A percentile compares a stretch with the other conserved stretches of the same genome.
phyloP scores from a whole-genome alignment of 306 rosid genomes.

The Cyamopsis tetragonoloba region DNA sequence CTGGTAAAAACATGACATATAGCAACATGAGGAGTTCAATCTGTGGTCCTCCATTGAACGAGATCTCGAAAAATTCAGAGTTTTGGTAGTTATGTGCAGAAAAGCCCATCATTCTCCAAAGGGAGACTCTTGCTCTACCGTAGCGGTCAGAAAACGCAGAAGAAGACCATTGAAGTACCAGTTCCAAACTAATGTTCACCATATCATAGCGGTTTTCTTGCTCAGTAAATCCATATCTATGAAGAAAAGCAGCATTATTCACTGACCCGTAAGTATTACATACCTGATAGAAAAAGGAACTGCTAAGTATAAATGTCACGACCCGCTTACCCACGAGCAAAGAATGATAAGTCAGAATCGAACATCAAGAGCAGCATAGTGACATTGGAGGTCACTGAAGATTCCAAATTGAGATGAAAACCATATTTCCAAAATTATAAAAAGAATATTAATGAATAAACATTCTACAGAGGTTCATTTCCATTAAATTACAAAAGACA shows the following conservation, averaged over 20 bases:
- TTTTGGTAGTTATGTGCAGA: conserved; percentile 47
- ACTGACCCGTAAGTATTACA: conserved; percentile 77
- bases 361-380: neutral
- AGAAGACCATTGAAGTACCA: conserved; percentile 65
- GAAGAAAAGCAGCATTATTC: conserved; percentile 93
- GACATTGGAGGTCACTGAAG: neutral
- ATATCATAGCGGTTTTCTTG: conserved; percentile 67
- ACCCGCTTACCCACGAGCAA: too few species aligned
- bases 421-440: neutral
- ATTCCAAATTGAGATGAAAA: conserved; percentile 3
- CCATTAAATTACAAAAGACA: neutral
- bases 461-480: neutral
- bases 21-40: conserved; percentile 56
- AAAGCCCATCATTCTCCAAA: conserved; percentile 72
- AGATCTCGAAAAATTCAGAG: conserved; percentile 79
- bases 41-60: conserved; percentile 80
- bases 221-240: conserved; percentile 91
- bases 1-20: conserved; percentile 55
- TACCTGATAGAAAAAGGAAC: conserved; percentile 45
- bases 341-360: neutral
- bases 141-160: conserved; percentile 59
- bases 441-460: neutral
- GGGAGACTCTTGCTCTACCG: conserved; percentile 59
- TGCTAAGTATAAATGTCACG: too few species aligned
- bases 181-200: conserved; percentile 76